Percentiles rank a stretch among this genome's conserved stretches.
Evolutionary conservation across 148 eudicot species (phyloP).

Genomic region (Rhododendron mucronatum): DNA sequence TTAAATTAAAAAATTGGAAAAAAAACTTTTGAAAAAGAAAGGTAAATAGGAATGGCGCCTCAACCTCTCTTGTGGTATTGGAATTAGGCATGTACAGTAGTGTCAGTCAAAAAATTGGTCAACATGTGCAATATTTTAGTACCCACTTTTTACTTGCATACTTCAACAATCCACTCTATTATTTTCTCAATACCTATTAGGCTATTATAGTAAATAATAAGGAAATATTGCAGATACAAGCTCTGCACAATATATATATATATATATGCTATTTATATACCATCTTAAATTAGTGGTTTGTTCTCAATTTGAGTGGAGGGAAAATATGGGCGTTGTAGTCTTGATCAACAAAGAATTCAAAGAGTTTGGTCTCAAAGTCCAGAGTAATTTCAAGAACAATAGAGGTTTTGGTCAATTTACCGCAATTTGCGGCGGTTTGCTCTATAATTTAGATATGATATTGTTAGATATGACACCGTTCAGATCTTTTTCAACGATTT

Average conservation of each 20-base stretch:
- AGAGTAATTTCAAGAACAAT: neutral
- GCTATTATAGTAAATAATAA: neutral
- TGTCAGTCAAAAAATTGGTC: neutral
- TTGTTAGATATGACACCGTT: neutral
- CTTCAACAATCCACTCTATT: neutral
- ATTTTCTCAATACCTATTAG: neutral
- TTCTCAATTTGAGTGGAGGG: neutral
- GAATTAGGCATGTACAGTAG: neutral
- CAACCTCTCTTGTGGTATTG: neutral
- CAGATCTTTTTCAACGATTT: neutral
- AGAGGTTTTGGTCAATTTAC: neutral
- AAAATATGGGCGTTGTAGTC: neutral
- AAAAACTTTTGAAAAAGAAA: too few species aligned
- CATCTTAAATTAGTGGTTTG: neutral
- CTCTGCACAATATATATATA: neutral
- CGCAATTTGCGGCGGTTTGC: neutral
- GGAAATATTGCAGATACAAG: too few species aligned
- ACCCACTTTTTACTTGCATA: neutral
- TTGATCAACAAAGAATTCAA: neutral
- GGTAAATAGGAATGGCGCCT: too few species aligned
- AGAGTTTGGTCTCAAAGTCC: neutral
- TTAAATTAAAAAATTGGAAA: too few species aligned
- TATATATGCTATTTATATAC: too few species aligned
- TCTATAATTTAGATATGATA: neutral
- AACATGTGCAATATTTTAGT: neutral